phyloP scores from a whole-genome alignment of 169 alveolate species.

The Cryptosporidium ryanae region DNA sequence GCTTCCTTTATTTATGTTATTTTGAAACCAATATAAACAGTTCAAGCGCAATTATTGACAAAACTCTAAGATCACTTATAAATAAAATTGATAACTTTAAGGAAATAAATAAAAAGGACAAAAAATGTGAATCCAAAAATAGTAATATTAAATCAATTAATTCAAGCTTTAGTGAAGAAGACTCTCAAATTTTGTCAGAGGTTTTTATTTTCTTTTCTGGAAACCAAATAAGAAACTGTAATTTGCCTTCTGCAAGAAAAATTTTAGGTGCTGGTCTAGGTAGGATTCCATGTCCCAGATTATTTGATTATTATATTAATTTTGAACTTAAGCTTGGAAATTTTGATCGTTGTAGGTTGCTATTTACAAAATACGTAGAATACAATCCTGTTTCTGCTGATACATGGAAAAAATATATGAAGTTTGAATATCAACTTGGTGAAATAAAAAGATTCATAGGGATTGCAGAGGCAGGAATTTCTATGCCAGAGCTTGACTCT shows the following conservation, averaged over 20 bases:
- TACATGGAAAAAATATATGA: slow-evolving; percentile 40
- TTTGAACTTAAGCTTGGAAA: slow-evolving; percentile 94
- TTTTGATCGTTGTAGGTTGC: slow-evolving; percentile 92
- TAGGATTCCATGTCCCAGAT: slow-evolving; percentile 89
- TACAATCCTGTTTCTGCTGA: slow-evolving; percentile 83
- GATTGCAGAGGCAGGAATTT: slow-evolving; percentile 82
- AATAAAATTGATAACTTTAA: neutral
- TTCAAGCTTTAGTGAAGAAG: neutral
- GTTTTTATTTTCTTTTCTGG: slow-evolving; percentile 28
- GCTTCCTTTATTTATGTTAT: slow-evolving; percentile 3
- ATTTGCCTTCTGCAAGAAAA: slow-evolving; percentile 89
- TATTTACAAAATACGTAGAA: slow-evolving; percentile 93
- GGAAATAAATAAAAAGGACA: neutral
- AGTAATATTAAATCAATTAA: neutral
- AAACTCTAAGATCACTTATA: slow-evolving; percentile 25
- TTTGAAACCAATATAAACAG: slow-evolving; percentile 11
- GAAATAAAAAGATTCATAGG: slow-evolving; percentile 83
- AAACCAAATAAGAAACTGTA: slow-evolving; percentile 23
- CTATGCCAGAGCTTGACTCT: slow-evolving; percentile 79
- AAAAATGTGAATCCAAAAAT: neutral
- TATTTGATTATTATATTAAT: slow-evolving; percentile 92
- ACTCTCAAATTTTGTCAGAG: slow-evolving; percentile 2
- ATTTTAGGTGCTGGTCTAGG: slow-evolving; percentile 94
- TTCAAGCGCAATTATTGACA: slow-evolving; percentile 1
- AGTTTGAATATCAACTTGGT: slow-evolving; percentile 45